phyloP scores from a whole-genome alignment of 164 flowering plant species.

The Nelumbo lutea region DNA sequence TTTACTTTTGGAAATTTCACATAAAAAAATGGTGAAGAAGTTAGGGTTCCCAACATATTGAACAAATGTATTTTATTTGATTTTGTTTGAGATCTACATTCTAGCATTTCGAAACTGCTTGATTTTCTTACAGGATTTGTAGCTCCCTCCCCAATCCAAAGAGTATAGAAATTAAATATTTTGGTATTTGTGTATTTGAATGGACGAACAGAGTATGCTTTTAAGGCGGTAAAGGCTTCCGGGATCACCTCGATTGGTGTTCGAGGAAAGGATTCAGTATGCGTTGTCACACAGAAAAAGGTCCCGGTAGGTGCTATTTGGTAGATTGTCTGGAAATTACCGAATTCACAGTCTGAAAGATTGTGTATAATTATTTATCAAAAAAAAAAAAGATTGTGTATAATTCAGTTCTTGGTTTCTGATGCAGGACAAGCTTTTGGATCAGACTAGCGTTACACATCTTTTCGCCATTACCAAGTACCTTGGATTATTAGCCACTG shows the following conservation, averaged over 20 bases:
- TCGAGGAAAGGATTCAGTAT: conserved; percentile 64
- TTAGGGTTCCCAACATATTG: too few relatives aligned
- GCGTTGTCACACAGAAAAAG: conserved; percentile 82
- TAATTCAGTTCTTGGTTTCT: background rate
- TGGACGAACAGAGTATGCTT: conserved; percentile 53
- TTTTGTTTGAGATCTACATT: too few relatives aligned
- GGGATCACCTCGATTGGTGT: conserved; percentile 78
- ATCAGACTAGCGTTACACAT: conserved; percentile 70
- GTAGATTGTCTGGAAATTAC: background rate
- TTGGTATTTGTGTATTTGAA: background rate
- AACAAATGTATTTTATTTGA: too few relatives aligned
- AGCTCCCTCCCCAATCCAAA: too few relatives aligned
- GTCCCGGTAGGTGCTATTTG: conserved; percentile 49
- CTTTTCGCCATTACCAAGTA: conserved; percentile 68
- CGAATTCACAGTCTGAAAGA: background rate
- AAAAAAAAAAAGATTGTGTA: background rate
- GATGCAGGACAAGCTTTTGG: conserved; percentile 77
- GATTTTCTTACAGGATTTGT: too few relatives aligned
- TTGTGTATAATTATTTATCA: background rate
- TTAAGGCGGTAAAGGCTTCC: conserved; percentile 69
- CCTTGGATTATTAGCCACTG: conserved; percentile 71
- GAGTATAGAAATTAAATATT: background rate
- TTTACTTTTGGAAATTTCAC: too few relatives aligned
- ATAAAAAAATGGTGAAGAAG: too few relatives aligned
- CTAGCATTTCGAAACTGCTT: too few relatives aligned